Percentiles rank a stretch among this genome's conserved stretches.
phyloP scores from a whole-genome alignment of 345 rosid genomes.

The Eucalyptus fibrosa region DNA sequence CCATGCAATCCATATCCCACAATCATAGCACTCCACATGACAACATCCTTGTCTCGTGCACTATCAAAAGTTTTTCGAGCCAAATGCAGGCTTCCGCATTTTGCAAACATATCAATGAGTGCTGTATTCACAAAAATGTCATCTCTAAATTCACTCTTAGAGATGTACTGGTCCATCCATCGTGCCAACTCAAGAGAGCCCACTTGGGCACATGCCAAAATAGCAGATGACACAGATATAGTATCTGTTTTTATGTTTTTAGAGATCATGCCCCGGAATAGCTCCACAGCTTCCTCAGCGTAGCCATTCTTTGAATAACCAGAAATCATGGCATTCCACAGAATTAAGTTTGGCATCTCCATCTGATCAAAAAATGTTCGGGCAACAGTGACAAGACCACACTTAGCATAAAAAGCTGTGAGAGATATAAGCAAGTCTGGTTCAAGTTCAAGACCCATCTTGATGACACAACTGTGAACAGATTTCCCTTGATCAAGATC shows the following conservation, averaged over 20 bases:
- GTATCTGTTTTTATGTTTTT: neutral
- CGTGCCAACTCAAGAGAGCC: slow-evolving; percentile 4
- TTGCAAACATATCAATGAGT: slow-evolving; percentile 5
- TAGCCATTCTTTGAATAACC: slow-evolving; percentile 8
- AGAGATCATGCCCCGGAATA: neutral
- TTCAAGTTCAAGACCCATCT: slow-evolving; percentile 5
- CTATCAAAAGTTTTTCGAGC: neutral
- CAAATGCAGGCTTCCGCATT: slow-evolving; percentile 1
- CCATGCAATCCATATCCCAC: slow-evolving; percentile 6
- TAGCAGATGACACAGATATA: slow-evolving; percentile 2
- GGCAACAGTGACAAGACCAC: neutral
- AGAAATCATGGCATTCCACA: slow-evolving; percentile 11
- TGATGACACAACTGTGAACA: neutral
- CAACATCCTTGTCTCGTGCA: neutral
- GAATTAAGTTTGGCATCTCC: neutral
- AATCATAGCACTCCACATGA: slow-evolving; percentile 10
- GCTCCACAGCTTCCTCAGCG: slow-evolving; percentile 7
- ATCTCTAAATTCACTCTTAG: neutral
- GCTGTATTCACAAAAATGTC: neutral
- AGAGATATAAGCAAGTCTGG: slow-evolving; percentile 7
- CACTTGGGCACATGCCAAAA: slow-evolving; percentile 2
- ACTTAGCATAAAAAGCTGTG: slow-evolving; percentile 4
- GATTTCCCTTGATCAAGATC: slow-evolving; percentile 1
- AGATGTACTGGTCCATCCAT: slow-evolving; percentile 2
- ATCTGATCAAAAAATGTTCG: slow-evolving; percentile 3